A percentile compares a stretch with the other conserved stretches of the same genome.
These are phyloP conservation scores for Zhuliangozyma parablackwelliae DNA, from an alignment of 1,139 yeast species.

Conservation along the genomic window DNA sequence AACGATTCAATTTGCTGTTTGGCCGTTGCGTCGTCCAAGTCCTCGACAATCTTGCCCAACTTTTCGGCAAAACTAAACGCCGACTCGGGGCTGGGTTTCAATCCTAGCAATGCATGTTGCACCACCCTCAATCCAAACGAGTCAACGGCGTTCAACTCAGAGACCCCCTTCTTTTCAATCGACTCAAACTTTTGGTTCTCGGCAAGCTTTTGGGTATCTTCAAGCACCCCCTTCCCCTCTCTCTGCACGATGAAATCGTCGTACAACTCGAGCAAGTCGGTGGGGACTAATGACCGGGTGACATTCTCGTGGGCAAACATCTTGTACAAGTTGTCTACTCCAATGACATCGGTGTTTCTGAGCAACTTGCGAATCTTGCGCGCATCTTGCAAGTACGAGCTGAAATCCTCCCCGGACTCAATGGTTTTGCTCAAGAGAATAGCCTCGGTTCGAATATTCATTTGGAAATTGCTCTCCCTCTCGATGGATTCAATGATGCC, in stretches of 20 bases:
- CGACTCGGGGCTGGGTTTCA: conserved; percentile 23
- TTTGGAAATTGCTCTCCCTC: conserved; percentile 23
- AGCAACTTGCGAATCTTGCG: conserved; percentile 37
- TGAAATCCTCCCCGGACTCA: conserved; percentile 2
- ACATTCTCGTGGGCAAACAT: conserved; percentile 25
- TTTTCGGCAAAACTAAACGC: conserved; percentile 12
- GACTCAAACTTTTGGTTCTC: conserved; percentile 23
- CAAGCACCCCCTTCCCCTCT: conserved; percentile 11
- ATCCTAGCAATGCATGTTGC: conserved; percentile 71
- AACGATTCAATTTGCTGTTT: conserved; percentile 6
- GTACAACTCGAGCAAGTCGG: conserved; percentile 29
- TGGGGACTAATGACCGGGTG: conserved; percentile 28
- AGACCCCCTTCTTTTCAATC: conserved; percentile 48
- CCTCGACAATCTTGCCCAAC: conserved; percentile 30
- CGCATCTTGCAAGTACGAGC: conserved; percentile 1
- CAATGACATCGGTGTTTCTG: conserved; percentile 63
- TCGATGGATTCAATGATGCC: conserved; percentile 24
- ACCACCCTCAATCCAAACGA: conserved; percentile 79
- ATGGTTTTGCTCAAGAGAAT: conserved; percentile 24
- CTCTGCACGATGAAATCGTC: conserved; percentile 13
- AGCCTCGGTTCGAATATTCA: conserved; percentile 48
- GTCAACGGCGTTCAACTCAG: conserved; percentile 61
- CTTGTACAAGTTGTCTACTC: conserved; percentile 54
- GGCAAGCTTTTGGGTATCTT: conserved; percentile 23
- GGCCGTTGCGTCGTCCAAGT: conserved; percentile 27